phyloP scores from a whole-genome alignment of 768 basidiomycete species.

The Mycena crocata region DNA sequence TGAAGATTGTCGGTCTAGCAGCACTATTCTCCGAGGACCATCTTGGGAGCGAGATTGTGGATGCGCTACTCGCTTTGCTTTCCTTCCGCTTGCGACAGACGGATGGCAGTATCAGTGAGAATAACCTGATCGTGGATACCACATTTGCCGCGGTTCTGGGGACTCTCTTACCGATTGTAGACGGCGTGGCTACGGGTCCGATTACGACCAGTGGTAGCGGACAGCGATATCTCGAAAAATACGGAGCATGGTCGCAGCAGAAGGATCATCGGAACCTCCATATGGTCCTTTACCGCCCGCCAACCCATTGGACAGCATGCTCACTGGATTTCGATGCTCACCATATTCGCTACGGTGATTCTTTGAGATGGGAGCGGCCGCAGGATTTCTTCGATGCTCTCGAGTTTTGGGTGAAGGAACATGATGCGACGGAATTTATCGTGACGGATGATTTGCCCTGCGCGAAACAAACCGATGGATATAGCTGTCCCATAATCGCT shows the following conservation, averaged over 20 bases:
- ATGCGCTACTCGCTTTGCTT: constrained; percentile 3
- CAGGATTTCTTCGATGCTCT: constrained; percentile 8
- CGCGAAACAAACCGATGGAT: constrained; percentile 24
- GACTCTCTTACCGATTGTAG: neutral
- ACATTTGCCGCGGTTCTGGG: neutral
- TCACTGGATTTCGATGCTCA: neutral
- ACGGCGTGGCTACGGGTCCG: neutral
- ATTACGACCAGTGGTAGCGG: neutral
- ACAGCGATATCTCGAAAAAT: constrained; percentile 16
- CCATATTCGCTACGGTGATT: constrained; percentile 23
- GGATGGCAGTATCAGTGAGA: neutral
- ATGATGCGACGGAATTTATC: neutral
- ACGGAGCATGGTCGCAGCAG: neutral
- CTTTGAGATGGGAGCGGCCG: constrained; percentile 4
- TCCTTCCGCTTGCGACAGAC: neutral
- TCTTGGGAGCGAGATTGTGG: neutral
- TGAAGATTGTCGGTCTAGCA: neutral
- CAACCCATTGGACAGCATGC: constrained; percentile 25
- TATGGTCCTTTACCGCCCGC: constrained; percentile 8
- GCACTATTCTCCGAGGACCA: constrained; percentile 3
- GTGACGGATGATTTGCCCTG: constrained; percentile 20
- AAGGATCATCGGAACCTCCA: neutral
- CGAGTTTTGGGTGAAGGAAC: neutral
- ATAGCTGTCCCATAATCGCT: constrained; percentile 30
- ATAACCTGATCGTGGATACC: neutral